These are phyloP conservation scores for Catharanthus roseus DNA, from an alignment of 257 asterid genomes.

Conservation along the genomic window DNA sequence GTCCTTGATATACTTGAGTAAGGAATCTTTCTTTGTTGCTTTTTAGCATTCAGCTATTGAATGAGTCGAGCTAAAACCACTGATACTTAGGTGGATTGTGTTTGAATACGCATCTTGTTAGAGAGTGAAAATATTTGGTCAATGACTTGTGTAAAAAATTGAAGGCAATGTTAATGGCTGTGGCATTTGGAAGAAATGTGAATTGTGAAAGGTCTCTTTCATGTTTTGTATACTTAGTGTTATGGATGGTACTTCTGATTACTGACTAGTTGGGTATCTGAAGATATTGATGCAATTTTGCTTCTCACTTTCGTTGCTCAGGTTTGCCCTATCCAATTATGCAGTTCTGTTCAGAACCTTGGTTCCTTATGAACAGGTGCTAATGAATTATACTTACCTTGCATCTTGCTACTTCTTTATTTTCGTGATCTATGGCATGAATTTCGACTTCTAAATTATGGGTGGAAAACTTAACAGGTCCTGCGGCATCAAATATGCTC, in stretches of 20 bases:
- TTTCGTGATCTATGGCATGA: slow-evolving; percentile 8
- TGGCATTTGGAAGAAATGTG: neutral
- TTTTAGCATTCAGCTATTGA: too few relatives aligned
- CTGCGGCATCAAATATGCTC: slow-evolving; percentile 88
- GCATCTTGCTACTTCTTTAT: slow-evolving; percentile 2
- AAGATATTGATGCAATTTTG: slow-evolving; percentile 16
- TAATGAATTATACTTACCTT: slow-evolving; percentile 14
- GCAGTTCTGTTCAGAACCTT: slow-evolving; percentile 84
- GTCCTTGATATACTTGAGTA: slow-evolving; percentile 96
- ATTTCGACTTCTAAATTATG: slow-evolving; percentile 31
- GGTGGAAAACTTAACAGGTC: slow-evolving; percentile 48
- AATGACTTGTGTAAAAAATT: neutral
- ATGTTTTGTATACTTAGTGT: neutral
- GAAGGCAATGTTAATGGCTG: neutral
- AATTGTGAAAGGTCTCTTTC: neutral
- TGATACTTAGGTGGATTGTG: too few relatives aligned
- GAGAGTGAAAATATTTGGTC: neutral
- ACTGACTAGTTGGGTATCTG: slow-evolving; percentile 8
- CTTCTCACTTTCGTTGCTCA: slow-evolving; percentile 32
- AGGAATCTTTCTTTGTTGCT: slow-evolving; percentile 28
- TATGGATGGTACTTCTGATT: neutral
- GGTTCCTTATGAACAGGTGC: slow-evolving; percentile 91
- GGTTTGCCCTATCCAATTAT: slow-evolving; percentile 85
- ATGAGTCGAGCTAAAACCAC: too few relatives aligned
- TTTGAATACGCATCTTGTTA: too few relatives aligned